Evolutionary conservation across 2,329 filamentous ascomycete species (phyloP).

Genomic region (Arthrobotrys sinensis): DNA sequence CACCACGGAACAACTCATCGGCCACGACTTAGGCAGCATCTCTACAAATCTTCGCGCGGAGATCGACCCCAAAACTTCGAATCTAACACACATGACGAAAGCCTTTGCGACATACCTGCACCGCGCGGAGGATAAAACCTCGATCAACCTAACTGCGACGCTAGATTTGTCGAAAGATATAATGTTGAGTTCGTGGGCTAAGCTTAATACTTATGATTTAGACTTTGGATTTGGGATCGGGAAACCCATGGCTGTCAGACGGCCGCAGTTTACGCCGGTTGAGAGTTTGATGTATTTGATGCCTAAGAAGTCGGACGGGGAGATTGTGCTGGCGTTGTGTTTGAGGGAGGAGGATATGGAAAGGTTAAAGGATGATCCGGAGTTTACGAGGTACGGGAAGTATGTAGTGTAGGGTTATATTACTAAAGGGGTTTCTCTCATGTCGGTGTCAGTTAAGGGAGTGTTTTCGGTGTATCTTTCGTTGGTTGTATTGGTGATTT

Average conservation of each 20-base stretch:
- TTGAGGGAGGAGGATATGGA: slow-evolving; percentile 71
- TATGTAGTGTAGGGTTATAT: slow-evolving; percentile 66
- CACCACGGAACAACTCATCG: slow-evolving; percentile 65
- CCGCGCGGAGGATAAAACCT: slow-evolving; percentile 66
- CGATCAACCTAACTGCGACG: slow-evolving; percentile 66
- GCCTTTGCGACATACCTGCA: slow-evolving; percentile 69
- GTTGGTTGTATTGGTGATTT: background rate
- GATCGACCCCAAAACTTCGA: slow-evolving; percentile 67
- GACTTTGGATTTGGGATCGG: slow-evolving; percentile 72
- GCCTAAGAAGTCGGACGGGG: slow-evolving; percentile 69
- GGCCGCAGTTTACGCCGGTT: slow-evolving; percentile 70
- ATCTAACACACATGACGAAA: slow-evolving; percentile 67
- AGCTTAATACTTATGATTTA: slow-evolving; percentile 69
- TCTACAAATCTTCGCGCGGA: slow-evolving; percentile 68
- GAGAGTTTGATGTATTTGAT: slow-evolving; percentile 72
- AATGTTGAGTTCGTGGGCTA: slow-evolving; percentile 73
- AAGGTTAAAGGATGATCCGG: slow-evolving; percentile 68
- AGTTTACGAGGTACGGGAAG: slow-evolving; percentile 68
- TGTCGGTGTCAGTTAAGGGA: slow-evolving; percentile 27
- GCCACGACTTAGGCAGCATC: slow-evolving; percentile 66
- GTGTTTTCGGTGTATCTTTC: background rate
- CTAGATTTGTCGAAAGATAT: slow-evolving; percentile 69
- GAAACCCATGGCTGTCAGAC: slow-evolving; percentile 69
- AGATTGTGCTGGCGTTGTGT: slow-evolving; percentile 69
- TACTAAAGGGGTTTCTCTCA: background rate